phyloP scores from a whole-genome alignment of 495 filamentous ascomycete species.

The Lophiotrema nucula region DNA sequence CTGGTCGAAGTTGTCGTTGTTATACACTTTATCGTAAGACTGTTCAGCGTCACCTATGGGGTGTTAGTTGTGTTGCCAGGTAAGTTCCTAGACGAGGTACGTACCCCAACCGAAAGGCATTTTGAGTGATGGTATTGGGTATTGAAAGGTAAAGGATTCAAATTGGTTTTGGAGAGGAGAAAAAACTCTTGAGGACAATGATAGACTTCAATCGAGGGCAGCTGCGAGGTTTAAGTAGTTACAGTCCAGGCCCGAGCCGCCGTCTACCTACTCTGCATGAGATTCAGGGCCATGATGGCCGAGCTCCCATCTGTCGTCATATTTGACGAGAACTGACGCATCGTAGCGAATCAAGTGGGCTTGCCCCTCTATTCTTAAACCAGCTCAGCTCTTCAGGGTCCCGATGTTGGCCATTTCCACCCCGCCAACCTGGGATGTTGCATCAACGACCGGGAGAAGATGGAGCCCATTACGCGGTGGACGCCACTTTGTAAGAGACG shows the following conservation, averaged over 20 bases:
- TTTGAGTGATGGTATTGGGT: constrained; percentile 10
- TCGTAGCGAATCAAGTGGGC: neutral
- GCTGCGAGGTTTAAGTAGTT: neutral
- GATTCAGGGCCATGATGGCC: neutral
- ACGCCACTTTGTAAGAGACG: no score
- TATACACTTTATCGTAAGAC: constrained; percentile 63
- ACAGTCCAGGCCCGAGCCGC: neutral
- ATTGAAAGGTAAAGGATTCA: no score
- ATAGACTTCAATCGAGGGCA: neutral
- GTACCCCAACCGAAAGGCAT: constrained; percentile 43
- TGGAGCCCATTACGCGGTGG: no score
- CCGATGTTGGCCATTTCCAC: no score
- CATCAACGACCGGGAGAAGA: no score
- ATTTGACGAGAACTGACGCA: neutral
- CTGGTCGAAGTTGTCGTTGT: constrained; percentile 37
- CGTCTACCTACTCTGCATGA: neutral
- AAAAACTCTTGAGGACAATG: no score
- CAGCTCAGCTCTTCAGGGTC: constrained; percentile 13
- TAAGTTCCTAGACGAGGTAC: neutral
- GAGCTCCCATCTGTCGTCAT: constrained; percentile 10
- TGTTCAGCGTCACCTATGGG: constrained; percentile 40
- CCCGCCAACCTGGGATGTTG: neutral
- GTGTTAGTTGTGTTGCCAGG: neutral
- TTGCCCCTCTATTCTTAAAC: constrained; percentile 3
- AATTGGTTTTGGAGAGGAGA: neutral